Evolutionary conservation across 768 basidiomycete genomes (phyloP), one percentile per base, ranked within the genome.

Genomic region (Tephrocybe sp.): DNA sequence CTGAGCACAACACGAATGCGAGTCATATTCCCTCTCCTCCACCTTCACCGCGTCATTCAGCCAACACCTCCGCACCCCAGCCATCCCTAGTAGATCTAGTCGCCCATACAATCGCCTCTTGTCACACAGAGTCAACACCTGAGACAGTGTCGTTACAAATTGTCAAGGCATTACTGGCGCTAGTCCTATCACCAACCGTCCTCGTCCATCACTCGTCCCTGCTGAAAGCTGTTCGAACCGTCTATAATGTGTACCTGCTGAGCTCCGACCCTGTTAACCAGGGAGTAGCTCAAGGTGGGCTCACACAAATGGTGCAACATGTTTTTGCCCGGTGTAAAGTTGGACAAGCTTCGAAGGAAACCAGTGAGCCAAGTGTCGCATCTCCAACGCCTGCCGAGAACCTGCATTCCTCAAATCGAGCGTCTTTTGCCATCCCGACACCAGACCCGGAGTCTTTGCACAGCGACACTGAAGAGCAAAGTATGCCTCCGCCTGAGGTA

Each of bases 291-390:
- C 97, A 99, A 68, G 97, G 96, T 16, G 93, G 95, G 14, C 79
- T 99, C 14, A 94, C 93, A 0, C 97, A 99, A 67, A 98, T 99
- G 86, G 94, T 98, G 2, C 89, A 97, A 60, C 95, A 98, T 62
- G 85, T 98, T 50, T 98, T 99, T 65, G 79, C 87, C 12, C 82
- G 97, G 17, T 92, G 91, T 61, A 77, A 76, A 64, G 61, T 75
- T 23, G 67, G 63, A 45, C 62, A 59, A 43, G 59, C 54, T 23
- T 49, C 60, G 23, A 57, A 57, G 48, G 56, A 56, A 9, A 52
- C 60, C 33, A 56, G 58, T 32, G 62, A 64, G 33, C 22, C 39
- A 8, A 41, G 45, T 45, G 40, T 55, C 4, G 30, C 55, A 45
- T 46, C 60, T 19, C 39, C 59, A 34, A 44, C 52, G 38, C 55